Base-by-base conservation (phyloP, 1,139 yeast genomes). In the Cylindricascospora bacillispora region DNA sequence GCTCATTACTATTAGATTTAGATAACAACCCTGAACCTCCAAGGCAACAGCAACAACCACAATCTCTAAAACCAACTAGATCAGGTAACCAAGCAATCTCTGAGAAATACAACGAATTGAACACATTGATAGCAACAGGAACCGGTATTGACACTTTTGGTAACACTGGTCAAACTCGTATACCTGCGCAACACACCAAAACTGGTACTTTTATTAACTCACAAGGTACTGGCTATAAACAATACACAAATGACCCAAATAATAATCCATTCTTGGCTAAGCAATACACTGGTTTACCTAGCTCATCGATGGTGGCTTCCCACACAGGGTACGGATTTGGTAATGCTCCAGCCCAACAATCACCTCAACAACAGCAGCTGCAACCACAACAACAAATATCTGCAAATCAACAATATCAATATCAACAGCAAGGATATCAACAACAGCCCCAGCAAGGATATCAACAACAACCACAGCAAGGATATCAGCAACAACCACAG, bases 141-240 rank as follows among this genome's bases (percentile, higher is more conserved):
- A 81, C 93, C 1, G 95, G 95, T 12, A 63, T 83, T 35, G 97
- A 86, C 56, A 85, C 95, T 0, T 86, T 81, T 56, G 97, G 97
- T 56, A 86, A 86, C 55, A 77, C 82, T 5, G 97, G 97, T 30
- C 80, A 77, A 13, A 57, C 76, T 14, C 74, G 95, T 59, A 70
- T 86, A 35, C 93, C 95, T 5, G 92, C 93, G 30, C 95, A 86
- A 48, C 89, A 80, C 54, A 85, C 95, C 1, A 73, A 70, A 41
- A 73, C 86, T 6, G 73, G 75, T 14, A 73, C 70, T 15, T 83
- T 82, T 51, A 67, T 85, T 47, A 82, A 80, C 54, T 79, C 94
- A 12, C 74, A 77, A 38, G 93, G 93, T 41, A 79, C 92, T 3
- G 95, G 95, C 27, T 67, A 67, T 44, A 73, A 63, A 45, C 75